phyloP scores from a whole-genome alignment of 805 yeast species.

The Dipodascus geniculatus region DNA sequence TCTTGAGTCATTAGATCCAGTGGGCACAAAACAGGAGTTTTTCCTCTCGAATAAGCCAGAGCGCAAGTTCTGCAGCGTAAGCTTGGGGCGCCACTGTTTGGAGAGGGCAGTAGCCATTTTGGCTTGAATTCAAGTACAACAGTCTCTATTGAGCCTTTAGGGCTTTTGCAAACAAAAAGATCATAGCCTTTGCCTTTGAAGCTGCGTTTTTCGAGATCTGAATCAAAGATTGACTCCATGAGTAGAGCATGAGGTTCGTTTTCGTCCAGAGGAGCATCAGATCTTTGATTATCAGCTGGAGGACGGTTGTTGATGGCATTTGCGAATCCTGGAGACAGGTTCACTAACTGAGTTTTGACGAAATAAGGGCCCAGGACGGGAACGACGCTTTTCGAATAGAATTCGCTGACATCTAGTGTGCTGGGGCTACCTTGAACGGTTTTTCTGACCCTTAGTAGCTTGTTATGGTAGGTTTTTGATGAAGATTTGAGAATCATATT shows the following conservation, averaged over 20 bases:
- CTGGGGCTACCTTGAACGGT: constrained; percentile 26
- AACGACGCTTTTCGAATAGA: constrained; percentile 26
- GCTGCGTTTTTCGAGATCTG: background rate
- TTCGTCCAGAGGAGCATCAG: background rate
- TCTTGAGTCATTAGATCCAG: constrained; percentile 30
- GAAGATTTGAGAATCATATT: constrained; percentile 33
- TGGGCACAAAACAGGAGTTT: constrained; percentile 33
- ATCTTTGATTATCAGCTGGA: background rate
- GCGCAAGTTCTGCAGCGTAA: constrained; percentile 49
- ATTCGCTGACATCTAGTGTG: constrained; percentile 12
- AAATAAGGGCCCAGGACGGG: constrained; percentile 6
- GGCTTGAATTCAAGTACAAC: constrained; percentile 43
- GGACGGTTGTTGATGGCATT: background rate
- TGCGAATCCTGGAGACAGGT: background rate
- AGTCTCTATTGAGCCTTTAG: constrained; percentile 8
- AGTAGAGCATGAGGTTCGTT: constrained; percentile 5
- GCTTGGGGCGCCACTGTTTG: constrained; percentile 26
- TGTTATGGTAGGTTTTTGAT: constrained; percentile 25
- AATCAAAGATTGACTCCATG: constrained; percentile 4
- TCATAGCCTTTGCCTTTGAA: background rate
- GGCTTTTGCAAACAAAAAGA: background rate
- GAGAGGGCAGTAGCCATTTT: constrained; percentile 44
- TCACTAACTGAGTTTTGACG: constrained; percentile 5
- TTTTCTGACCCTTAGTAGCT: constrained; percentile 25
- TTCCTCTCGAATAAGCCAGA: constrained; percentile 28